Conservation (phyloP, 2,329 filamentous ascomycete species). For the Coniochaeta sp. region DNA sequence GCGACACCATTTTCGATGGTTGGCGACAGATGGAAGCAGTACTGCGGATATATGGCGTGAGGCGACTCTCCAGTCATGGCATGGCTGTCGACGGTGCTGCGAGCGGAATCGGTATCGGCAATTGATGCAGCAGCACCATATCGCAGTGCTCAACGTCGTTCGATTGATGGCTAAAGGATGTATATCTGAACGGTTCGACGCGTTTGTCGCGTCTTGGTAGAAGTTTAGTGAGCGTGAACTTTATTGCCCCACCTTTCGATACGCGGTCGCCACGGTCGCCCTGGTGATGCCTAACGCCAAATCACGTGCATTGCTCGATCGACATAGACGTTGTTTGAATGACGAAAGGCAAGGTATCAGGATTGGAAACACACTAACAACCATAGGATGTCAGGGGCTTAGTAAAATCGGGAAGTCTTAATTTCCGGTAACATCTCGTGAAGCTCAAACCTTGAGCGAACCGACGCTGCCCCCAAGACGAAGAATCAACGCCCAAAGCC, state of each 20-base stretch:
- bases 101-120: neutral
- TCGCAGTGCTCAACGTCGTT: neutral
- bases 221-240: no score
- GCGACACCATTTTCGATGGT: slow-evolving; percentile 54
- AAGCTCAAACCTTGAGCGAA: neutral
- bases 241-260: neutral
- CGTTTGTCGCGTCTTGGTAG: neutral
- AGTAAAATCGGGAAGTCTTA: neutral
- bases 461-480: neutral
- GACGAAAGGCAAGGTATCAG: no score
- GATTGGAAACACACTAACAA: no score
- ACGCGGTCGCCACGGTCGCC: neutral
- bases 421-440: neutral
- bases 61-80: slow-evolving; percentile 39
- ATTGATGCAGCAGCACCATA: neutral
- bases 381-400: no score
- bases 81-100: slow-evolving; percentile 21
- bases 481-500: neutral
- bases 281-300: neutral
- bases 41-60: slow-evolving; percentile 47
- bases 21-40: slow-evolving; percentile 56
- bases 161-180: neutral
- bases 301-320: neutral
- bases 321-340: no score
- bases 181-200: neutral